Base-by-base conservation (phyloP, 1,284 basidiomycete species). In the Trichosporon sp. region DNA sequence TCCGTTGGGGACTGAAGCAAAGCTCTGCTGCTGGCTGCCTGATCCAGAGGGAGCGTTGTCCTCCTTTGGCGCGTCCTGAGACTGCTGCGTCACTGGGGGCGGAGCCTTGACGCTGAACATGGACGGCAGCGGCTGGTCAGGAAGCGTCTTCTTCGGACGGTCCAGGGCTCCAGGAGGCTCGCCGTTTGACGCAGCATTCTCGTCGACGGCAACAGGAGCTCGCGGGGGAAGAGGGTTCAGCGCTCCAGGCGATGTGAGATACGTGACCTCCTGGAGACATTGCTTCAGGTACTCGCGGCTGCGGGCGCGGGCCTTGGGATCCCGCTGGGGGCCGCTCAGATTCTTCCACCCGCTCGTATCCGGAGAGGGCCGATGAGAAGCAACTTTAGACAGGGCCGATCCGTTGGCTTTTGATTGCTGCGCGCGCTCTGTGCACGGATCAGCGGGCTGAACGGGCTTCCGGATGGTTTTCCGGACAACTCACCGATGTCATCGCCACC, bases 271-370 rank as follows among this genome's bases (percentile, higher is more conserved):
- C 85, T 98, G 96, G 42, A 99, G 86, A 84, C 97, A 94, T 89
- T 99, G 96, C 84, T 99, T 98, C 75, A 99, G 87, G 82, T 98
- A 99, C 73, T 99, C 97, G 69, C 95, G 87, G 85, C 93, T 96
- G 73, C 93, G 88, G 53, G 95, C 94, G 75, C 96, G 89, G 75
- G 92, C 92, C 83, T 97, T 96, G 23, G 94, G 93, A 83, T 99
- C 80, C 32, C 95, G 73, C 91, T 90, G 67, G 88, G 91, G 34
- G 87, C 88, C 64, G 88, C 78, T 75, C 31, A 79, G 65, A 87
- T 89, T 83, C 90, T 94, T 71, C 90, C 89, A 76, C 87, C 80
- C 62, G 84, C 85, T 73, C 5, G 77, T 74, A 27, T 77, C 80
- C 9, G 72, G 53, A 23, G 64, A 58, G 44, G 74, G 60, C 12